A percentile compares a stretch with the other conserved stretches of the same genome.
Conservation (phyloP, 2,329 filamentous ascomycete genomes). For the Hypocrella siamensis region DNA sequence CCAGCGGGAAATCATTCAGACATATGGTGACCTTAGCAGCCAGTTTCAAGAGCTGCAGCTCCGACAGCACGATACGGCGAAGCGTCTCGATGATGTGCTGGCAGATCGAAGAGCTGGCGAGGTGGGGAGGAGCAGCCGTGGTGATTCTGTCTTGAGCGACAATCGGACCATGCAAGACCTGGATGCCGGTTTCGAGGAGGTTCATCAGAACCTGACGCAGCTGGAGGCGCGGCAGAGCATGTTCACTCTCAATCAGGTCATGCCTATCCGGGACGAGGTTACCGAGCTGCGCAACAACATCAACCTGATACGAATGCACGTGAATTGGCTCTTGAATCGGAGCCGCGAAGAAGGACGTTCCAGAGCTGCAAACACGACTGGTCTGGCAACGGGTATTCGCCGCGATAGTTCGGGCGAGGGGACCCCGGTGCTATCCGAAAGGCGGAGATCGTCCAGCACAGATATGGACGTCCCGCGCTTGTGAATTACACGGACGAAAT, state of each 20-base stretch:
- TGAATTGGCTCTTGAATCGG: conserved; percentile 40
- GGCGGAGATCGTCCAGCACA: conserved; percentile 20
- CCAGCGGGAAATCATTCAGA: conserved; percentile 31
- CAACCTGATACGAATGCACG: conserved; percentile 42
- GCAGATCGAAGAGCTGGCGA: conserved; percentile 17
- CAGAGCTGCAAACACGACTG: conserved; percentile 20
- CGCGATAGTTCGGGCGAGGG: conserved; percentile 14
- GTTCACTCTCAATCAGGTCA: conserved; percentile 44
- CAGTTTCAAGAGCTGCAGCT: conserved; percentile 19
- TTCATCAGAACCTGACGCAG: conserved; percentile 40
- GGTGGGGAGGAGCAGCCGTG: conserved; percentile 1
- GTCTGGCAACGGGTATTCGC: conserved; percentile 13
- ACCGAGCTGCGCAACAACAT: conserved; percentile 41
- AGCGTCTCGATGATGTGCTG: conserved; percentile 18
- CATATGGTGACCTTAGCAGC: conserved; percentile 17
- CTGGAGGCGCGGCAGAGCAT: conserved; percentile 44
- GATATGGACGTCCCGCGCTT: conserved; percentile 23
- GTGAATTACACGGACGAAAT: conserved; percentile 5
- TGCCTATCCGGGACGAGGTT: conserved; percentile 47
- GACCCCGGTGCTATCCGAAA: conserved; percentile 14
- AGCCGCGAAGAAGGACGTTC: conserved; percentile 30
- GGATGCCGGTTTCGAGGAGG: conserved; percentile 33
- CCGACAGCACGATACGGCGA: conserved; percentile 17
- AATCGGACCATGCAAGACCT: conserved; percentile 25
- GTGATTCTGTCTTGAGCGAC: conserved; percentile 32